Evolutionary conservation across 352 stramenopile species (phyloP), one percentile per base, ranked within the genome.

Genomic region (Peronospora farinosa): DNA sequence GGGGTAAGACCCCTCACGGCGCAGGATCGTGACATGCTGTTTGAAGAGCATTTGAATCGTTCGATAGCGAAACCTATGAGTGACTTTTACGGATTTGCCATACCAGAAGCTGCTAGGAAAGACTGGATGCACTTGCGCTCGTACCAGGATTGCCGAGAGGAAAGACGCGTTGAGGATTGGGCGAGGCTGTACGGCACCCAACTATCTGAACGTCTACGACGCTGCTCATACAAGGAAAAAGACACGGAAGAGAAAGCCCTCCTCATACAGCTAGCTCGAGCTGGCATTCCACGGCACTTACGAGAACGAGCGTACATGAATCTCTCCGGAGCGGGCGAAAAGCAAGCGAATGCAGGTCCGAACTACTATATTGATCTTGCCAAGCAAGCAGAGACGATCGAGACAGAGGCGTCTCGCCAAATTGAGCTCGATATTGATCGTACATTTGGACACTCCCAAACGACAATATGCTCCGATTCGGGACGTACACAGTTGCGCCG

Each of bases 391-490:
- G 60, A 74, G 17, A 47, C 51, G 13, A 41, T 56, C 30, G 80
- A 91, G n/a, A 77, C 74, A 6, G 45, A 68, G 6, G 55, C 76
- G 10, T 92, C 92, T 39, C 71, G 77, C 1, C 84, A 94, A 48
- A 94, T 94, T 53, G 81, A 94, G 21, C 63, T 94, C 15, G 84
- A 94, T 49, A 90, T 91, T 57, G 77, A 89, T 53, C 77, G 84
- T 11, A 94, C 84, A 11, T 94, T 94, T 62, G 78, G 81, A 1
- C 72, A 88, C 41, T 88, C 78, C 0, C 63, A 63, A 17, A 88
- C 79, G 6, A 78, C 72, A 8, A 75, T 90, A 36, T 74, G 67
- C 40, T 83, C 76, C 5, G 62, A 80, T 7, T 54, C 63, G 35
- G 80, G 79, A 3, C 73, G 73, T 10, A 51, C 57, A 7, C 67